Conservation (phyloP, 768 basidiomycete genomes). For the Tricholoma bakamatsutake region DNA sequence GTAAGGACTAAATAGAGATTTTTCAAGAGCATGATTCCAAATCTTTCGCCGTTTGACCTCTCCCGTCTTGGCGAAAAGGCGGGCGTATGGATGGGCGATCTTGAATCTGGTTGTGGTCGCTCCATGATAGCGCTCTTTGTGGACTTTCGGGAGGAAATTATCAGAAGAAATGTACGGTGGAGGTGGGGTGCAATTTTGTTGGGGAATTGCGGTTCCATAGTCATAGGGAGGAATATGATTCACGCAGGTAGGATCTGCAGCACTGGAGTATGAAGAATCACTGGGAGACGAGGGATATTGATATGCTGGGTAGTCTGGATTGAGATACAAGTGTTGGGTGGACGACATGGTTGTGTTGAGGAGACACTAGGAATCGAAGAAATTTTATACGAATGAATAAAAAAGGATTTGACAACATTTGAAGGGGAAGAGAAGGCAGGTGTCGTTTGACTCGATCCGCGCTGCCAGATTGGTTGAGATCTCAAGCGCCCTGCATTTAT, state of each 20-base stretch:
- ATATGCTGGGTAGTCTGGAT: background rate
- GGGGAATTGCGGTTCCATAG: background rate
- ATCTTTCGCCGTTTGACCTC: conserved; percentile 64
- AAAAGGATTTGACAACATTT: background rate
- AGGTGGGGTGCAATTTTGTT: conserved; percentile 1
- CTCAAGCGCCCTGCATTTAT: conserved; percentile 7
- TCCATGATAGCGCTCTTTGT: conserved; percentile 2
- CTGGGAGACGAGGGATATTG: conserved; percentile 10
- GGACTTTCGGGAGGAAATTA: background rate
- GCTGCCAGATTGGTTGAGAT: conserved; percentile 13
- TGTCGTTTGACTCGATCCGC: conserved; percentile 14
- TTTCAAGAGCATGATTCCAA: conserved; percentile 76
- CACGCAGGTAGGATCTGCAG: background rate
- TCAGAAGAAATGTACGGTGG: conserved; percentile 4
- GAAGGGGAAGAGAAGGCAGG: background rate
- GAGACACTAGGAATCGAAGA: conserved; percentile 5
- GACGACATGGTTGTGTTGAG: background rate
- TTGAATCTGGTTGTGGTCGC: conserved; percentile 6
- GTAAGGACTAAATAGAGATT: conserved; percentile 57
- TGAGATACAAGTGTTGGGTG: background rate
- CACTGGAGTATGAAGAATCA: conserved; percentile 4
- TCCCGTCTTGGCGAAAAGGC: conserved; percentile 59
- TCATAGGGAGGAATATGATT: background rate
- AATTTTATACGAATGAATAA: conserved; percentile 1
- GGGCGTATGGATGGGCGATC: conserved; percentile 63